Percentiles rank a stretch among this genome's conserved stretches.
Evolutionary conservation across 2,329 filamentous ascomycete genomes (phyloP).

Genomic region (Pyricularia pennisetigena): DNA sequence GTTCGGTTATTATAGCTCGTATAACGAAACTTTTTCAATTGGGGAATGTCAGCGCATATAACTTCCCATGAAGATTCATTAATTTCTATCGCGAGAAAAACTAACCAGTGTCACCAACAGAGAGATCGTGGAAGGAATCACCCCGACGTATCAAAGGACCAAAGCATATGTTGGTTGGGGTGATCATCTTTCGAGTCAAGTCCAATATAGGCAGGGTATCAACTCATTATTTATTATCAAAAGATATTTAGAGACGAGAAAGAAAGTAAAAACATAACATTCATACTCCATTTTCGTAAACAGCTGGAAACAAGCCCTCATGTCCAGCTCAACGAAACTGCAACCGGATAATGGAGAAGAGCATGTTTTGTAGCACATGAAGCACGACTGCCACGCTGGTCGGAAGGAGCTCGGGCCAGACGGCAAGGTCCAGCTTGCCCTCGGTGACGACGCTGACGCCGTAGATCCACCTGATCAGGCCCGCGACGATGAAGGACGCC

Average conservation of each 20-base stretch:
- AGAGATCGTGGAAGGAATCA: neutral
- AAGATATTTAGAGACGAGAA: no score
- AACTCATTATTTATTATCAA: neutral
- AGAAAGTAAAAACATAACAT: neutral
- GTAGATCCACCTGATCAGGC: slow-evolving; percentile 48
- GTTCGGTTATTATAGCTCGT: no score
- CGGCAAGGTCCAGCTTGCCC: slow-evolving; percentile 52
- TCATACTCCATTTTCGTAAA: neutral
- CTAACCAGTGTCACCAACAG: no score
- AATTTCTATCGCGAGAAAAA: no score
- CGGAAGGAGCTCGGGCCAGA: slow-evolving; percentile 58
- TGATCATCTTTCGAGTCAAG: neutral
- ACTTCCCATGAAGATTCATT: no score
- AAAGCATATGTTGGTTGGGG: neutral
- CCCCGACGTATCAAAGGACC: neutral
- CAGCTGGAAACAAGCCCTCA: neutral
- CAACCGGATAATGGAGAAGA: slow-evolving; percentile 58
- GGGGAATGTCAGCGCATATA: no score
- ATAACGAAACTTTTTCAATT: no score
- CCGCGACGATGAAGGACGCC: slow-evolving; percentile 49
- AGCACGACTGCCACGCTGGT: slow-evolving; percentile 56
- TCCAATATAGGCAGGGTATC: neutral
- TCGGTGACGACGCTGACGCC: slow-evolving; percentile 53
- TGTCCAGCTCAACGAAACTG: slow-evolving; percentile 35
- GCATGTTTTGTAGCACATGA: slow-evolving; percentile 63